Conservation (phyloP, 2,329 filamentous ascomycete genomes). For the Aspergillus ruber region DNA sequence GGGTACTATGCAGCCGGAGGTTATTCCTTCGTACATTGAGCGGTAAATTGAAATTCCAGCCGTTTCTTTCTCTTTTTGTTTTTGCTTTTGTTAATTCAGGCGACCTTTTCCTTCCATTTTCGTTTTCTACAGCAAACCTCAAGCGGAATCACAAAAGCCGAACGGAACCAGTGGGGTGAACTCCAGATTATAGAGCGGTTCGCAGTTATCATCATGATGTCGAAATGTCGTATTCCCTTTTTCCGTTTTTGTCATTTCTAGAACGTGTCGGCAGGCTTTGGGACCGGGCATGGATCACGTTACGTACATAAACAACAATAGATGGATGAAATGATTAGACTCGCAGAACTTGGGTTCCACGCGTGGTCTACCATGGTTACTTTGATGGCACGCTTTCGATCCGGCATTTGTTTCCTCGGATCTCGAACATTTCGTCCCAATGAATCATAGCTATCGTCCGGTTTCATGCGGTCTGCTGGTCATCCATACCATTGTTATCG, state of each 20-base stretch:
- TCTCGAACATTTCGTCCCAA: too few species aligned
- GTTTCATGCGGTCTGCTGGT: too few species aligned
- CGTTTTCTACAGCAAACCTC: conserved; percentile 14
- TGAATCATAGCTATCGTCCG: too few species aligned
- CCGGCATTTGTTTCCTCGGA: too few species aligned
- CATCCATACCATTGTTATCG: too few species aligned
- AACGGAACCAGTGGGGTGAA: conserved; percentile 1
- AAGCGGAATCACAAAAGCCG: not conserved
- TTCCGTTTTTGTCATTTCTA: conserved; percentile 4
- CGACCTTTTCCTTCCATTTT: conserved; percentile 6
- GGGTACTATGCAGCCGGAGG: conserved; percentile 67
- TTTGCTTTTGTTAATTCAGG: conserved; percentile 11
- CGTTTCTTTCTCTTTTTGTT: conserved; percentile 1
- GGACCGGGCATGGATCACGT: conserved; percentile 5
- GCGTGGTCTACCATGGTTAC: not conserved
- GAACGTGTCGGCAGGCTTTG: conserved; percentile 4
- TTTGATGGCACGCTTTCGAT: not conserved
- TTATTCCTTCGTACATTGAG: conserved; percentile 67
- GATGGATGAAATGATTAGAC: not conserved
- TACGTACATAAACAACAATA: conserved; percentile 6
- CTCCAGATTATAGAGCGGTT: conserved; percentile 10
- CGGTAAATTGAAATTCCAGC: conserved; percentile 24
- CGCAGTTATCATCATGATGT: conserved; percentile 1
- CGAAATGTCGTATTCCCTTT: conserved; percentile 1
- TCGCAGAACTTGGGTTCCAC: not conserved